Base-by-base conservation (phyloP, 352 stramenopile genomes). In the Pythium apleroticum region DNA sequence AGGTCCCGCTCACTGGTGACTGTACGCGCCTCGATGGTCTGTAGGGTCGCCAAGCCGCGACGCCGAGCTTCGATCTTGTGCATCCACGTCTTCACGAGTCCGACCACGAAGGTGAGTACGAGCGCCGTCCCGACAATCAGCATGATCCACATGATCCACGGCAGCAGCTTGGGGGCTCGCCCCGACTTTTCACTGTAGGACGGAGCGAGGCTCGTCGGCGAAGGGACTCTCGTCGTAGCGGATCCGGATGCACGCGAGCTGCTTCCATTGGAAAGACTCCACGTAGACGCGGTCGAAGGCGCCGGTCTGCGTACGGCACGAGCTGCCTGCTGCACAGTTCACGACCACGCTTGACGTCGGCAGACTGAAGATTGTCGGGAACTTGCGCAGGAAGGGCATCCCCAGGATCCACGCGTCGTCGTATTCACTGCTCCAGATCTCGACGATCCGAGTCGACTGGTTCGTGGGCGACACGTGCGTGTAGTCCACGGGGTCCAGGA, bases 401-500 rank as follows among this genome's bases (percentile, higher is more conserved):
- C 58, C 58, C 4, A 65, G 48, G 20, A 50, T 50, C 58, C 58
- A 65, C 22, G 14, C 27, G 9, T 24, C 6, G 50, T n/a, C 43
- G 14, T 28, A 15, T 0, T 33, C 12, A 35, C 45, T 64, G n/a
- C 17, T 30, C 15, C 33, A 37, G 33, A 65, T n/a, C 33, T 65
- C 15, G 19, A 65, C 58, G 35, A 58, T 25, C 22, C 56, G 12
- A 11, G 24, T 9, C 2, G 46, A 53, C 8, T 48, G 9, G 24
- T 65, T 58, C 0, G 12, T 55, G 20, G 25, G 14, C 8, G 58
- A 46, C 1, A 43, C 24, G 33, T 65, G 58, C 10, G 58, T 65
- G 22, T 65, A 65, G 31, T 65, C 58, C 0, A 25, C 49, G 1
- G 58, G 49, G 2, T 65, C 58, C 31, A 65, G 24, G 24, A 41